phyloP scores from a whole-genome alignment of 768 basidiomycete genomes.

The Pleurotus giganteus region DNA sequence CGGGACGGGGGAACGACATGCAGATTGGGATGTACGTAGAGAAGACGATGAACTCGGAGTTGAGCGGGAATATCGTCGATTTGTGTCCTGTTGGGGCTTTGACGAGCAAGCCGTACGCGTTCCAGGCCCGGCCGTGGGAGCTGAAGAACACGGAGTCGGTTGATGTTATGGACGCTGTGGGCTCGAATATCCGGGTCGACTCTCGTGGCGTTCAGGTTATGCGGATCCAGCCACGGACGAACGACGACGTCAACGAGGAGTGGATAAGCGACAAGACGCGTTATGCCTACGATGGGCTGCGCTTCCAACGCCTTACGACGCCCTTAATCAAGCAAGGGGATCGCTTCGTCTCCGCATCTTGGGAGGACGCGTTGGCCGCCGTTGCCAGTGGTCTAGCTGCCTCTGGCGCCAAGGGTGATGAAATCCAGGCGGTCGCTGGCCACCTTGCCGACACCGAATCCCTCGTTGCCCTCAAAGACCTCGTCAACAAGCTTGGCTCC shows the following conservation, averaged over 20 bases:
- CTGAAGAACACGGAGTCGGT: conserved; percentile 97
- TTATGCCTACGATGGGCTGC: conserved; percentile 92
- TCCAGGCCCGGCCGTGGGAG: conserved; percentile 97
- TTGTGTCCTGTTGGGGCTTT: conserved; percentile 98
- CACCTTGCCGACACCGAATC: conserved; percentile 93
- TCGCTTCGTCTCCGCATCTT: conserved; percentile 84
- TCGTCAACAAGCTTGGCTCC: conserved; percentile 89
- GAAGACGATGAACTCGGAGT: conserved; percentile 95
- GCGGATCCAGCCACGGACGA: conserved; percentile 94
- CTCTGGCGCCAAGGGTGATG: conserved; percentile 84
- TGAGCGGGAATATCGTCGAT: conserved; percentile 96
- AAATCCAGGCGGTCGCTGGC: conserved; percentile 94
- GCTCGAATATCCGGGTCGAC: conserved; percentile 95
- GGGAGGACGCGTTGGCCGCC: conserved; percentile 84
- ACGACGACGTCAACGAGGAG: conserved; percentile 98
- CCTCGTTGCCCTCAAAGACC: conserved; percentile 89
- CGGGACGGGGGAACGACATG: conserved; percentile 96
- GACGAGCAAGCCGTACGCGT: conserved; percentile 98
- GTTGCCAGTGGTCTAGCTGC: conserved; percentile 75
- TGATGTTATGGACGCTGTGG: conserved; percentile 93
- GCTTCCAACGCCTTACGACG: conserved; percentile 91
- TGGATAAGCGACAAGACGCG: conserved; percentile 99
- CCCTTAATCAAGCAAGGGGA: conserved; percentile 91
- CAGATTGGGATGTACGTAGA: conserved; percentile 99
- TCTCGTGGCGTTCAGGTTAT: conserved; percentile 95